phyloP scores from a whole-genome alignment of 257 asterid species.

The Misopates orontium region DNA sequence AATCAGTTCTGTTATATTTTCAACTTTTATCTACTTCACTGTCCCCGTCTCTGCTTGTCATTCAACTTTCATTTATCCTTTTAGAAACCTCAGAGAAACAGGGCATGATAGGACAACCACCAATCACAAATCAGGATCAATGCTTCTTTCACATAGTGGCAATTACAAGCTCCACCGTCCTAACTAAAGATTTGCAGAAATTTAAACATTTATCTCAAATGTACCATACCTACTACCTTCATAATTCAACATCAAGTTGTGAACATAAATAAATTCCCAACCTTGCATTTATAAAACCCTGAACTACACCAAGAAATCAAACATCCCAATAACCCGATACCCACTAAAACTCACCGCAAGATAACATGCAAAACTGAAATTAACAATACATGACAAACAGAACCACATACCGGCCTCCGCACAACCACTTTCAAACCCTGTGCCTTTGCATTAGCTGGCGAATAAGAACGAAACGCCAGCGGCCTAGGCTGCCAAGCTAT shows the following conservation, averaged over 20 bases:
- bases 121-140: constrained; percentile 17
- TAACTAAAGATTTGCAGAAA: constrained; percentile 1
- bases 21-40: neutral
- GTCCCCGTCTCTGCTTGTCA: constrained; percentile 8
- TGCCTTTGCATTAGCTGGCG: constrained; percentile 51
- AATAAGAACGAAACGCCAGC: constrained; percentile 64
- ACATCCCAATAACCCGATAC: no score
- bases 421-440: constrained; percentile 65
- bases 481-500: constrained; percentile 73
- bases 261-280: no score
- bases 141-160: constrained; percentile 6
- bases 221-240: constrained; percentile 10
- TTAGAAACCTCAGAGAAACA: neutral
- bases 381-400: constrained; percentile 14
- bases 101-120: neutral
- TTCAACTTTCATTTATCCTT: neutral
- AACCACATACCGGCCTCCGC: constrained; percentile 79
- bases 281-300: no score
- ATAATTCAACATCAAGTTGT: constrained; percentile 6
- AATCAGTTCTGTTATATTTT: neutral
- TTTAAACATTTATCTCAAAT: constrained; percentile 14
- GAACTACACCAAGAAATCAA: neutral
- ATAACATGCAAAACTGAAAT: constrained; percentile 15
- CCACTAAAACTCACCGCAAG: no score
- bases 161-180: constrained; percentile 7